Evolutionary conservation across 2,329 filamentous ascomycete genomes (phyloP).

Genomic region (Beauveria bassiana): DNA sequence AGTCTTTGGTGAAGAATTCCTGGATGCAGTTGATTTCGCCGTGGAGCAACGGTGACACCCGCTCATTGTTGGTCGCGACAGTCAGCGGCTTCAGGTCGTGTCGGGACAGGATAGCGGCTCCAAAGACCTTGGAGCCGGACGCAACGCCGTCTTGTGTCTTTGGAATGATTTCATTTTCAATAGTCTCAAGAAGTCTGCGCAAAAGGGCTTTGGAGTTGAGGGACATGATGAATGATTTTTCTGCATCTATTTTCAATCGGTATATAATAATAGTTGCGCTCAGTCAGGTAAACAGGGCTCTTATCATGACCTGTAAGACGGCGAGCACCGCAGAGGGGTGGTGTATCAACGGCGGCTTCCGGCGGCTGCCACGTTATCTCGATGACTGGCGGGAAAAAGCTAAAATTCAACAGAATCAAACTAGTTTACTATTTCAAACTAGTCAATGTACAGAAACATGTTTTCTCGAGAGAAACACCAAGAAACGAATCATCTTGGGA

Average conservation of each 20-base stretch:
- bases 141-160: conserved; percentile 41
- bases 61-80: conserved; percentile 49
- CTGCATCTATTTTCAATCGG: background rate
- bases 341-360: conserved; percentile 14
- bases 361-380: background rate
- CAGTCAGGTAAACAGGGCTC: background rate
- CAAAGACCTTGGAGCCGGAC: conserved; percentile 49
- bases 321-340: conserved; percentile 2
- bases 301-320: background rate
- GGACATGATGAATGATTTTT: conserved; percentile 16
- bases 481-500: background rate
- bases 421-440: too few relatives aligned
- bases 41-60: conserved; percentile 45
- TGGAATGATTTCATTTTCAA: conserved; percentile 41
- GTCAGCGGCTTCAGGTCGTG: conserved; percentile 34
- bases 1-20: conserved; percentile 39
- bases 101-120: conserved; percentile 44
- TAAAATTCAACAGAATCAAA: too few relatives aligned
- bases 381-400: background rate
- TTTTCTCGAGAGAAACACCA: background rate
- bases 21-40: conserved; percentile 56
- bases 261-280: background rate
- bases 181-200: conserved; percentile 31
- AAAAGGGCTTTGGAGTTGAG: conserved; percentile 23
- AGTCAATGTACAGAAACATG: too few relatives aligned